Evolutionary conservation across 2,329 filamentous ascomycete species (phyloP), one percentile per base, ranked within the genome.

Genomic region (Trichoderma endophyticum): DNA sequence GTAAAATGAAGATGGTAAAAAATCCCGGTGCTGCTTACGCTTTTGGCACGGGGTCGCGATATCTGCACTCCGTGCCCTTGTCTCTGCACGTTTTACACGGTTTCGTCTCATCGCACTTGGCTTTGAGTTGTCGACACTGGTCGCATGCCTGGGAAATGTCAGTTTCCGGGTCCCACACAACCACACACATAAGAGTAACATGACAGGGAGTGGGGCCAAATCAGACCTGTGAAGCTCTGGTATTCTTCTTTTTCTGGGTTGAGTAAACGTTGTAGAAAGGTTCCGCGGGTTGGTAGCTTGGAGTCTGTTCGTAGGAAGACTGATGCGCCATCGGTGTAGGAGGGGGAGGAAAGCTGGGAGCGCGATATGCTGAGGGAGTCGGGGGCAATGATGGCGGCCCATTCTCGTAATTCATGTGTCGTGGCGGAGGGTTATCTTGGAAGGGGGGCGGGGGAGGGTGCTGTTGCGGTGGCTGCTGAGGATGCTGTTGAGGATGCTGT

Each of bases 11-110:
- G 11, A 32, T 21, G 18, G 24, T 39, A n/a, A 61, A 48, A 59
- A 59, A 21, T 61, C 8, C 12, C 28, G 18, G 12, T 39, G 48
- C 66, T 51, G 85, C 92, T 80, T 86, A 97, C 93, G 97, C 95
- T 79, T 97, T 96, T 18, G 94, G 94, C 26, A 94, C 92, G 6
- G 96, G 92, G 78, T 98, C 95, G 75, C 95, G 91, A 81, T 98
- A 98, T 81, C 93, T 91, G 84, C 93, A 99, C 68, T 90, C 87
- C 36, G 94, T 87, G 75, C 88, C 91, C 79, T 97, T 97, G 76
- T 98, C 95, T 77, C 92, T 92, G 80, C 96, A 99, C 77, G 91
- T 93, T 79, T 94, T 95, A 77, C 92, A 92, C 2, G 92, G 94
- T 75, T 92, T 90, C 12, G 91, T 90, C 84, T 97, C 94, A 77